These are phyloP conservation scores for Xylaria polymorpha DNA, from an alignment of 2,329 filamentous ascomycete genomes.

Conservation along the genomic window DNA sequence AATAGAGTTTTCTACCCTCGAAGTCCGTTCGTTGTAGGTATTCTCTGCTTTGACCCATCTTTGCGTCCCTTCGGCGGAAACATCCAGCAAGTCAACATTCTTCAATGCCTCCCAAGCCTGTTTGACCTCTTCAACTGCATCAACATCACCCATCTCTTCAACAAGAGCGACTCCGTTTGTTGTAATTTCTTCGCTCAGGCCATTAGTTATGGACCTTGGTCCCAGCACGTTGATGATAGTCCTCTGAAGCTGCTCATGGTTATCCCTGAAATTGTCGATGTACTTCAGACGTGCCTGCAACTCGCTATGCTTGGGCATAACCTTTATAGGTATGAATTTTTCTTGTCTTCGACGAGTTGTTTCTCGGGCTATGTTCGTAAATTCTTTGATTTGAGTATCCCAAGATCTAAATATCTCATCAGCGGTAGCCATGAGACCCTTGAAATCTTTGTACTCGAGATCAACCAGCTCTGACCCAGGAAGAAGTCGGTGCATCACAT, in stretches of 20 bases:
- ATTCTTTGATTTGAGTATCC: conserved; percentile 97
- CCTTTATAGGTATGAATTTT: conserved; percentile 99
- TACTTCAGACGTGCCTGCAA: conserved; percentile 93
- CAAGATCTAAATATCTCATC: conserved; percentile 90
- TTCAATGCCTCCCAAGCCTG: conserved; percentile 94
- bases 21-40: conserved; percentile 96
- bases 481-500: conserved; percentile 84
- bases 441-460: conserved; percentile 91
- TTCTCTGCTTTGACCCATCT: conserved; percentile 95
- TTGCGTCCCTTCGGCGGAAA: conserved; percentile 88
- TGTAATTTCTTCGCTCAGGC: conserved; percentile 61
- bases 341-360: conserved; percentile 93
- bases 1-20: conserved; percentile 97
- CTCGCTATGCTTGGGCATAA: conserved; percentile 85
- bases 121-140: conserved; percentile 94
- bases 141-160: conserved; percentile 96
- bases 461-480: conserved; percentile 90
- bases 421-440: conserved; percentile 82
- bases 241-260: conserved; percentile 95
- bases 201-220: conserved; percentile 71
- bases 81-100: conserved; percentile 94
- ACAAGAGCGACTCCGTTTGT: conserved; percentile 76
- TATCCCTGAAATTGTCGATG: conserved; percentile 92
- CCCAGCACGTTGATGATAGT: conserved; percentile 98
- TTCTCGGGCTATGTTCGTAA: conserved; percentile 96